Evolutionary conservation across 2,329 filamentous ascomycete species (phyloP).

Genomic region (Fusarium palustre): DNA sequence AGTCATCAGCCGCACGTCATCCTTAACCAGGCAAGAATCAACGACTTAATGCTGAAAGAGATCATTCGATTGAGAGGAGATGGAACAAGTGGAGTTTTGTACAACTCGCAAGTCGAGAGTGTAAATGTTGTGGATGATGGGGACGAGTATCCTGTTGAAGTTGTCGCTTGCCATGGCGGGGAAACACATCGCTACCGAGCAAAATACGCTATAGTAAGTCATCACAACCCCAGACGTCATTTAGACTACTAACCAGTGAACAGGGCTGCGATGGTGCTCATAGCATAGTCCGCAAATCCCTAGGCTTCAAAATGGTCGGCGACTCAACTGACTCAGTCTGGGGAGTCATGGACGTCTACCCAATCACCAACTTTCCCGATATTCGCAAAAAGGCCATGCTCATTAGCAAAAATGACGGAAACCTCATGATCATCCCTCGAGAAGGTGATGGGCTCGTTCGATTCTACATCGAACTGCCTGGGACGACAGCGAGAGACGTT

Average conservation of each 20-base stretch:
- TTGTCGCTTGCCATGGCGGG: slow-evolving; percentile 2
- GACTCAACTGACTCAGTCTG: slow-evolving; percentile 48
- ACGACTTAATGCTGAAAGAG: slow-evolving; percentile 39
- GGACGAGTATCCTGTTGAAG: slow-evolving; percentile 24
- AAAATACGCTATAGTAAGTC: slow-evolving; percentile 35
- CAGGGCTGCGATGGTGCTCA: slow-evolving; percentile 44
- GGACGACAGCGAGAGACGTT: slow-evolving; percentile 14
- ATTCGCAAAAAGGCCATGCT: slow-evolving; percentile 48
- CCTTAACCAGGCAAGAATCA: slow-evolving; percentile 59
- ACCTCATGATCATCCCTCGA: slow-evolving; percentile 46
- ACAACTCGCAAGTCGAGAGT: slow-evolving; percentile 35
- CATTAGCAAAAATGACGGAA: slow-evolving; percentile 38
- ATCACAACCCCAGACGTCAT: accelerated
- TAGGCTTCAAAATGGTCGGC: slow-evolving; percentile 45
- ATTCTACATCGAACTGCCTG: slow-evolving; percentile 36
- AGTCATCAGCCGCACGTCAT: slow-evolving; percentile 74
- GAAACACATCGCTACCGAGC: slow-evolving; percentile 12
- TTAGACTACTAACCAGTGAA: accelerated
- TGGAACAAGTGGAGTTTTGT: slow-evolving; percentile 12
- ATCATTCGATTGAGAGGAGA: slow-evolving; percentile 15
- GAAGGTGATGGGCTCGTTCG: slow-evolving; percentile 44
- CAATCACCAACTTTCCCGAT: slow-evolving; percentile 47
- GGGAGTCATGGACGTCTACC: slow-evolving; percentile 47
- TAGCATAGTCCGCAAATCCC: slow-evolving; percentile 41
- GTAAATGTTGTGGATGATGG: slow-evolving; percentile 9